Conservation (phyloP, 1,284 basidiomycete species). For the Heimioporus retisporus region DNA sequence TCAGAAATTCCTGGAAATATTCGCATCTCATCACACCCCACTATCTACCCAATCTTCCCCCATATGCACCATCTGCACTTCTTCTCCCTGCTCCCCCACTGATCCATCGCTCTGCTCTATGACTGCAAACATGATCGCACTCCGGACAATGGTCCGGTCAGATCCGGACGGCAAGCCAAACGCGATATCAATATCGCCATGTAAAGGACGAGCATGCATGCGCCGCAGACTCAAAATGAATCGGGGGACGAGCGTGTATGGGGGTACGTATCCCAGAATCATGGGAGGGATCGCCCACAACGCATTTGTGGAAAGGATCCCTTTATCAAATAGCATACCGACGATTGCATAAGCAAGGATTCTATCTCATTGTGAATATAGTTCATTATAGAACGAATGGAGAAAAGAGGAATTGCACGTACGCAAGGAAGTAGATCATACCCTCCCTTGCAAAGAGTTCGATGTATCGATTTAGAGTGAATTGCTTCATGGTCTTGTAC, state of each 20-base stretch:
- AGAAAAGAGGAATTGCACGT: neutral
- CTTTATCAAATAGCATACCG: neutral
- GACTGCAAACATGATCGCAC: too few species aligned
- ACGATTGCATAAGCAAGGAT: neutral
- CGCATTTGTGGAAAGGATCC: neutral
- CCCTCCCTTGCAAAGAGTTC: neutral
- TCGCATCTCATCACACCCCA: too few species aligned
- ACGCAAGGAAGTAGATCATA: neutral
- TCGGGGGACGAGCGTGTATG: neutral
- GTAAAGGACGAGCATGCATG: neutral
- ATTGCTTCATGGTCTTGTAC: neutral
- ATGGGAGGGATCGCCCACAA: too few species aligned
- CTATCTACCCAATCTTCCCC: too few species aligned
- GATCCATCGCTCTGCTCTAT: too few species aligned
- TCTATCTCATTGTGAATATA: neutral
- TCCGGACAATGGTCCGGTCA: too few species aligned
- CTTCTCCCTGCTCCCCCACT: too few species aligned
- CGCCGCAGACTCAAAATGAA: neutral
- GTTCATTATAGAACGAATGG: neutral
- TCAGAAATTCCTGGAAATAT: too few species aligned
- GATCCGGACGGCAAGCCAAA: too few species aligned
- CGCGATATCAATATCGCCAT: neutral
- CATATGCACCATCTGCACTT: too few species aligned
- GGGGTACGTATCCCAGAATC: neutral
- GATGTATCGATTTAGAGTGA: neutral